phyloP scores from a whole-genome alignment of 2,329 filamentous ascomycete species.

The Hypoxylon sp. region DNA sequence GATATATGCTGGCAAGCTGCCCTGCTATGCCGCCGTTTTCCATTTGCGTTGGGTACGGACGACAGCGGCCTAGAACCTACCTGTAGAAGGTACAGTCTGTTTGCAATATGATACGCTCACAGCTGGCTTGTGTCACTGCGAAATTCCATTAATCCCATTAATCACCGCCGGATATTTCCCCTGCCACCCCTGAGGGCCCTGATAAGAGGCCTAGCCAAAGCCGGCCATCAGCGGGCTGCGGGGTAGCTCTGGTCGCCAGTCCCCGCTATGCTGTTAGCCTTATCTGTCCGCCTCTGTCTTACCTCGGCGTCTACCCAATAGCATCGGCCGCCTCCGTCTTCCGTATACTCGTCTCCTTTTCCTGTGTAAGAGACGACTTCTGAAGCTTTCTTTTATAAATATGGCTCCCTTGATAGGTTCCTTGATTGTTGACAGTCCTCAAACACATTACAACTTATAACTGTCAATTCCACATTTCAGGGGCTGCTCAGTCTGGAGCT shows the following conservation, averaged over 20 bases:
- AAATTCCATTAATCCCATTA: neutral
- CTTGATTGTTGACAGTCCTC: too few relatives aligned
- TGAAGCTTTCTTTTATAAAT: too few relatives aligned
- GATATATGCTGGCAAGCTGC: too few relatives aligned
- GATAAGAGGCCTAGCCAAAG: constrained; percentile 21
- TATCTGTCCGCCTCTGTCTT: too few relatives aligned
- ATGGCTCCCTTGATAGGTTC: too few relatives aligned
- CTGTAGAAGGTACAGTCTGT: too few relatives aligned
- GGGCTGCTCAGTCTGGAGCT: too few relatives aligned
- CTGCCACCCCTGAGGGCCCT: too few relatives aligned
- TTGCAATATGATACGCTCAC: constrained; percentile 23
- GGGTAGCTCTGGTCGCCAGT: constrained; percentile 20
- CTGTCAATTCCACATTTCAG: neutral
- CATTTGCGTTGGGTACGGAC: too few relatives aligned
- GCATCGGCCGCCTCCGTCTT: constrained; percentile 24
- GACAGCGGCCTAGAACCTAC: too few relatives aligned
- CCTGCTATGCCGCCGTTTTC: constrained; percentile 23
- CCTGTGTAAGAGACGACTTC: neutral
- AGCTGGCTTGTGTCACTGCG: constrained; percentile 7
- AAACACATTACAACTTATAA: too few relatives aligned
- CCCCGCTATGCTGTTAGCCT: constrained; percentile 12
- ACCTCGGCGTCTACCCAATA: constrained; percentile 1
- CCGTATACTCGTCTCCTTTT: constrained; percentile 3
- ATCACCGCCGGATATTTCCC: neutral
- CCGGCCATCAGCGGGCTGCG: constrained; percentile 27